Evolutionary conservation across 2,329 filamentous ascomycete species (phyloP).

Genomic region (Aphanocladium album): DNA sequence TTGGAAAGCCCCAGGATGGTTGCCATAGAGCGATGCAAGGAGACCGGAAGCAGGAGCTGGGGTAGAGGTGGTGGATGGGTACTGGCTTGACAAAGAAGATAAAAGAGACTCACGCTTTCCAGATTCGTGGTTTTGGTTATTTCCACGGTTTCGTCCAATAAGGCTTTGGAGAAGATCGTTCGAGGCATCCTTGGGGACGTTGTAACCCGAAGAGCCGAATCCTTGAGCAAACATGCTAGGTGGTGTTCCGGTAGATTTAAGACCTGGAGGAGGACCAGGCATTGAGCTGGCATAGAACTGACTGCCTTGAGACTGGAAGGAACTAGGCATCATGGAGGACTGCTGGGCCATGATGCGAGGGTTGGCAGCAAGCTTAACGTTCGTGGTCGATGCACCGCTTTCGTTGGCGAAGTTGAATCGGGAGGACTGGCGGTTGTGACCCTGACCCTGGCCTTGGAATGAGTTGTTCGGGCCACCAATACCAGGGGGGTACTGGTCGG

Average conservation of each 20-base stretch:
- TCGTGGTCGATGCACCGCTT: slow-evolving; percentile 41
- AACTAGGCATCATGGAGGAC: slow-evolving; percentile 75
- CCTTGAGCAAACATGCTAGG: slow-evolving; percentile 93
- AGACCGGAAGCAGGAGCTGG: slow-evolving; percentile 86
- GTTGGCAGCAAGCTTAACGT: slow-evolving; percentile 73
- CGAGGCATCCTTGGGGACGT: slow-evolving; percentile 65
- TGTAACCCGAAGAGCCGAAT: slow-evolving; percentile 71
- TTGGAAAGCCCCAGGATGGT: slow-evolving; percentile 80
- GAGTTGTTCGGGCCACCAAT: slow-evolving; percentile 42
- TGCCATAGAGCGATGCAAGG: slow-evolving; percentile 86
- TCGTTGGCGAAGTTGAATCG: slow-evolving; percentile 87
- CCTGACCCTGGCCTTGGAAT: slow-evolving; percentile 49
- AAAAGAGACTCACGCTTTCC: slow-evolving; percentile 98
- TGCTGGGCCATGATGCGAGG: slow-evolving; percentile 79
- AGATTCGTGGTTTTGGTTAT: slow-evolving; percentile 71
- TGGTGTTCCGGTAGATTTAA: slow-evolving; percentile 92
- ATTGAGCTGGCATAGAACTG: slow-evolving; percentile 82
- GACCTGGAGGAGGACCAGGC: slow-evolving; percentile 86
- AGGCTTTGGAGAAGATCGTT: slow-evolving; percentile 69
- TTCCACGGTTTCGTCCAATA: slow-evolving; percentile 64
- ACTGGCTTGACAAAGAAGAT: slow-evolving; percentile 86
- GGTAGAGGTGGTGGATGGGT: slow-evolving; percentile 76
- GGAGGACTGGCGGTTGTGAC: slow-evolving; percentile 78
- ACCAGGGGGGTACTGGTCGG: slow-evolving; percentile 56
- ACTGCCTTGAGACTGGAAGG: slow-evolving; percentile 55